A percentile compares a stretch with the other conserved stretches of the same genome.
Evolutionary conservation across 139 green algal species (phyloP).

Genomic region (Haematococcus lacustris): DNA sequence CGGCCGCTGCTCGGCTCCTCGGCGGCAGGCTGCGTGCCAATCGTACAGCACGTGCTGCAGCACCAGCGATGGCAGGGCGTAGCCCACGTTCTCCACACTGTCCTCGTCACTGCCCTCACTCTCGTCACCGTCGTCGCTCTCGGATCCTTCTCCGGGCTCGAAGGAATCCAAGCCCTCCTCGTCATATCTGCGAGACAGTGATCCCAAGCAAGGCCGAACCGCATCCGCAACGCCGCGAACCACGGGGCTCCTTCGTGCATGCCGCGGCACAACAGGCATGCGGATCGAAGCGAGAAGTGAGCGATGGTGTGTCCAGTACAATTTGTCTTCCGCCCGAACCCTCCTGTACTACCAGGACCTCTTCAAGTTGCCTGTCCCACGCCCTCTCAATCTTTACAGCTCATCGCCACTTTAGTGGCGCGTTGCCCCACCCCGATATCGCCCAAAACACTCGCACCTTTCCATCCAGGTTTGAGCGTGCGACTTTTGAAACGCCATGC

Average conservation of each 20-base stretch:
- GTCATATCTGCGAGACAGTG: conserved; percentile 15
- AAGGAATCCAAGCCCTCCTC: conserved; percentile 5
- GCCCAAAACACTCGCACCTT: conserved; percentile 21
- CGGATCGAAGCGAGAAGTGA: too few relatives aligned
- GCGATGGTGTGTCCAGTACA: neutral
- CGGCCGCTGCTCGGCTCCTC: neutral
- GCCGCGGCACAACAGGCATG: too few relatives aligned
- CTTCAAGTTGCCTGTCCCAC: neutral
- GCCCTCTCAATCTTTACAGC: neutral
- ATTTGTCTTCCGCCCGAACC: neutral
- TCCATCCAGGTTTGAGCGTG: conserved; percentile 32
- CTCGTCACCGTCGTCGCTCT: too few relatives aligned
- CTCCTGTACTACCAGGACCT: neutral
- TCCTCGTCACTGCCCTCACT: neutral
- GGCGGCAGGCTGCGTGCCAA: conserved; percentile 11
- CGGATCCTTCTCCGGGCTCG: neutral
- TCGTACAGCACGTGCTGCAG: conserved; percentile 81
- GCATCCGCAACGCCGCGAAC: neutral
- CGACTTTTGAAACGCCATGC: conserved; percentile 82
- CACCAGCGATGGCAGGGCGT: conserved; percentile 65
- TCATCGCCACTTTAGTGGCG: neutral
- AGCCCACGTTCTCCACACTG: conserved; percentile 51
- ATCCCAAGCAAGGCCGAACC: neutral
- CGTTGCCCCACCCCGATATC: neutral
- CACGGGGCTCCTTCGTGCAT: neutral